phyloP scores from a whole-genome alignment of 345 rosid genomes.

The Gossypium herbaceum region DNA sequence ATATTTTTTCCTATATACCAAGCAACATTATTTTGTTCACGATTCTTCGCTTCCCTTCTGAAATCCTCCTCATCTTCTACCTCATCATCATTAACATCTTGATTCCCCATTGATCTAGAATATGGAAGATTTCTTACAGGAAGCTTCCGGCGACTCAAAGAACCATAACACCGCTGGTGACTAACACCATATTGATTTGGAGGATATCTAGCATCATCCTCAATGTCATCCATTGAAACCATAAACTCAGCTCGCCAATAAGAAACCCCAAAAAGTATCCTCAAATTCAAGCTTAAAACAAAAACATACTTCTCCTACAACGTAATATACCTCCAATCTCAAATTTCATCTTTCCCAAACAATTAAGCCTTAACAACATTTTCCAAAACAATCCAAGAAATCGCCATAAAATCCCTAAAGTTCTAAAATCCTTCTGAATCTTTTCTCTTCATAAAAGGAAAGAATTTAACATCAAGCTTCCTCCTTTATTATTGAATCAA shows the following conservation, averaged over 20 bases:
- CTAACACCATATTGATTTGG: constrained; percentile 41
- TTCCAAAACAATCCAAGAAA: background rate
- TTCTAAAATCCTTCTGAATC: background rate
- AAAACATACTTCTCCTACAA: constrained; percentile 16
- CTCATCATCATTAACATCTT: constrained; percentile 35
- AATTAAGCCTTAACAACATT: background rate
- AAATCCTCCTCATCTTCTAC: constrained; percentile 29
- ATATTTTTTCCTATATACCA: constrained; percentile 27
- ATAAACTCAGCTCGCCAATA: constrained; percentile 13
- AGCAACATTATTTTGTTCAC: constrained; percentile 39
- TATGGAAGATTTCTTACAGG: constrained; percentile 36
- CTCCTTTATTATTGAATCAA: constrained; percentile 4
- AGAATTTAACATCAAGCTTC: background rate
- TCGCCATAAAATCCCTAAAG: background rate
- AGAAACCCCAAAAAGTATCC: background rate
- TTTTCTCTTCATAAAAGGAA: background rate
- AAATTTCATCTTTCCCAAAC: background rate
- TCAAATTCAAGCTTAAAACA: background rate
- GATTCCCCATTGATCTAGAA: constrained; percentile 29
- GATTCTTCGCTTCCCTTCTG: constrained; percentile 39
- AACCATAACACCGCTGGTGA: constrained; percentile 41
- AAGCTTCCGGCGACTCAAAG: constrained; percentile 52
- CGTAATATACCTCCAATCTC: constrained; percentile 4
- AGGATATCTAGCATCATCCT: constrained; percentile 70
- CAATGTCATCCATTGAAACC: constrained; percentile 65